These are phyloP conservation scores for Diversispora epigaea DNA, from an alignment of 192 early-diverging fungal genomes.

Conservation along the genomic window DNA sequence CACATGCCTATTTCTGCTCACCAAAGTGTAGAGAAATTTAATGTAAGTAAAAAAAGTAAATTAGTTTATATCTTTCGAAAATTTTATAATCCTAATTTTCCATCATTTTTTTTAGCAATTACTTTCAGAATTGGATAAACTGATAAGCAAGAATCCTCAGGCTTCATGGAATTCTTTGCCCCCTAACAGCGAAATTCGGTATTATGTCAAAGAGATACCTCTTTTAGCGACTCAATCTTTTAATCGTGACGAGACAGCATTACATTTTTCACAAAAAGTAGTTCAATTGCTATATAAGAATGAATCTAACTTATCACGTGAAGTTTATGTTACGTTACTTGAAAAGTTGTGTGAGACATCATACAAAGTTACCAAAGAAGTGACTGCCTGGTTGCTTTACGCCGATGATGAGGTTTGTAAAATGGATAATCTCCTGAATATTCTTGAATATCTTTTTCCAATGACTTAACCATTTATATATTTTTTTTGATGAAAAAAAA, in stretches of 20 bases:
- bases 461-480: neutral
- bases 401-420: slow-evolving; percentile 78
- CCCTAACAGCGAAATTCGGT: slow-evolving; percentile 74
- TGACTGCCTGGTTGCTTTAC: slow-evolving; percentile 89
- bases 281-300: slow-evolving; percentile 82
- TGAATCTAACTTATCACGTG: slow-evolving; percentile 71
- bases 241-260: slow-evolving; percentile 74
- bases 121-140: slow-evolving; percentile 78
- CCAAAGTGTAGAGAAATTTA: slow-evolving; percentile 62
- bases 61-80: neutral
- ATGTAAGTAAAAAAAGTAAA: slow-evolving; percentile 5
- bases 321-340: slow-evolving; percentile 80
- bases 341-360: slow-evolving; percentile 86
- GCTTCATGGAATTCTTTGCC: slow-evolving; percentile 68
- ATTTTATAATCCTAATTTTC: slow-evolving; percentile 33
- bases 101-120: slow-evolving; percentile 38
- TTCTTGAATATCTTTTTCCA: no score
- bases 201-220: slow-evolving; percentile 74
- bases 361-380: slow-evolving; percentile 74
- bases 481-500: no score
- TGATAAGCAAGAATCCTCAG: slow-evolving; percentile 54
- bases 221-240: slow-evolving; percentile 67
- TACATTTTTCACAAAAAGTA: slow-evolving; percentile 87
- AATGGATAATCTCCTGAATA: no score
- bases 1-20: slow-evolving; percentile 45